These are phyloP conservation scores for Gossypium bickii DNA, from an alignment of 345 rosid species.

Conservation along the genomic window DNA sequence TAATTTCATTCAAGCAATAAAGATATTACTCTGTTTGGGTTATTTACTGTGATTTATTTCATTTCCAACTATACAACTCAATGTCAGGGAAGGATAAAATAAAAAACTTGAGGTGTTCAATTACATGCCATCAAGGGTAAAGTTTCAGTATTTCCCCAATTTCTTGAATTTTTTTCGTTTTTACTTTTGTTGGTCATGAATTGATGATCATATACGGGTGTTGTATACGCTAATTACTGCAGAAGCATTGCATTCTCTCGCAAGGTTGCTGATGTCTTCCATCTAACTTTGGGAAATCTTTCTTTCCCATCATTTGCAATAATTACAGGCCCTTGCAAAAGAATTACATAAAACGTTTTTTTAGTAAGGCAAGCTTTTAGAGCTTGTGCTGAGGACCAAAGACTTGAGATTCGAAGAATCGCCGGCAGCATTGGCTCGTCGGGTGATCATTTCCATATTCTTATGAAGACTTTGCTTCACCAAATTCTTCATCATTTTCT, in stretches of 20 bases:
- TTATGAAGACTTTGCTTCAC: constrained; percentile 82
- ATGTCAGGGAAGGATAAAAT: not conserved
- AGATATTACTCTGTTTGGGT: too few species aligned
- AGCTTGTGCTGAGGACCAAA: constrained; percentile 72
- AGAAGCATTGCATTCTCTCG: constrained; percentile 18
- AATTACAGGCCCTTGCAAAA: constrained; percentile 13
- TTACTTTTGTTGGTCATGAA: not conserved
- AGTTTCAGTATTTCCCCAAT: not conserved
- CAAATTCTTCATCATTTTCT: constrained; percentile 67
- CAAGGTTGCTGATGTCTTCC: not conserved
- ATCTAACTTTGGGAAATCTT: not conserved
- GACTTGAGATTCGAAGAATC: constrained; percentile 55
- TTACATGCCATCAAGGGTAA: not conserved
- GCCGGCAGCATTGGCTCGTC: constrained; percentile 50
- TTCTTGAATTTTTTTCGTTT: not conserved
- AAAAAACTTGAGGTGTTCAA: not conserved
- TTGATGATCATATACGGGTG: constrained; percentile 18
- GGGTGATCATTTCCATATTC: constrained; percentile 85
- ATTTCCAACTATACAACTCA: not conserved
- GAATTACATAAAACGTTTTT: constrained; percentile 12
- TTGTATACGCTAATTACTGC: constrained; percentile 15
- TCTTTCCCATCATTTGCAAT: constrained; percentile 11
- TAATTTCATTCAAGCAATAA: too few species aligned
- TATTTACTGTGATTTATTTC: too few species aligned
- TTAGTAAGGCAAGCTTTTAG: constrained; percentile 86